phyloP scores from a whole-genome alignment of 2,329 filamentous ascomycete genomes.

The Colletotrichum ledebouriae region DNA sequence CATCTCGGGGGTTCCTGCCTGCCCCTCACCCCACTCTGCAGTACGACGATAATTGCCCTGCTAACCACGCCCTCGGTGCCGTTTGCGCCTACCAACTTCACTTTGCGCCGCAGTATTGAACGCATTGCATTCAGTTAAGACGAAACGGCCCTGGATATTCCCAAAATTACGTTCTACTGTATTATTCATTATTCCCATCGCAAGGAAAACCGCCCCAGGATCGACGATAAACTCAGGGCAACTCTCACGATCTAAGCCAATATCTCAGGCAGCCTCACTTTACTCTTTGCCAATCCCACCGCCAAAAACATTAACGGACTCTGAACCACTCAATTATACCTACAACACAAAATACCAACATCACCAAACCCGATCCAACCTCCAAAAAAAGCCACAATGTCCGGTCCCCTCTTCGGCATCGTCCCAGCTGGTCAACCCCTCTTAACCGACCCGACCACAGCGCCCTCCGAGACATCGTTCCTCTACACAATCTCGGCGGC shows the following conservation, averaged over 20 bases:
- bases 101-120: not conserved
- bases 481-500: constrained; percentile 64
- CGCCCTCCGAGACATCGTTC: constrained; percentile 67
- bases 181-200: no score
- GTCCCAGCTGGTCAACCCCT: constrained; percentile 72
- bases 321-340: no score
- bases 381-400: constrained; percentile 49
- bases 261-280: no score
- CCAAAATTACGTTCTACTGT: not conserved
- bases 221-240: no score
- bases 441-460: constrained; percentile 66
- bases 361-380: no score
- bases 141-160: not conserved
- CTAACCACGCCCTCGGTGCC: not conserved
- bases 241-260: no score
- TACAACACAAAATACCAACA: no score
- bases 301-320: no score
- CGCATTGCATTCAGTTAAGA: not conserved
- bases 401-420: constrained; percentile 68
- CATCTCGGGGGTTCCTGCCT: constrained; percentile 30
- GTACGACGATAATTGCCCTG: not conserved
- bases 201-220: no score
- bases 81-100: not conserved
- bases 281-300: no score
- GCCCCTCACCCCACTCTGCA: constrained; percentile 24